Conservation (phyloP, 345 rosid species). For the Odontarrhena argentea region DNA sequence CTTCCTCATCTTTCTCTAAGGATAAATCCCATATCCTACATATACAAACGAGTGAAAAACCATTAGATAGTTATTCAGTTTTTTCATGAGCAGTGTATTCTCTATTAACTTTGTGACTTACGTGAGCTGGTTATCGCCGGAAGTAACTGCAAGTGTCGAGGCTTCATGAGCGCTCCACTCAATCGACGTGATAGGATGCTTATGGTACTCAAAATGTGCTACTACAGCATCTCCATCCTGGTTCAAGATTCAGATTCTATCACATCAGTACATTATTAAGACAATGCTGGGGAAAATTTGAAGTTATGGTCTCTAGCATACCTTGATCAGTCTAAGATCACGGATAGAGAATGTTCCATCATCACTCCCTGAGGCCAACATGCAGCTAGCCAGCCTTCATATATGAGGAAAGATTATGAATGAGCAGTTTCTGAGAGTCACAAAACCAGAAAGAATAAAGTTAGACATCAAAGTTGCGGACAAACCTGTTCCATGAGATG, state of each 20-base stretch:
- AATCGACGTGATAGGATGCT: slow-evolving; percentile 84
- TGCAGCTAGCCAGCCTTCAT: slow-evolving; percentile 79
- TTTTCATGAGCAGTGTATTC: background rate
- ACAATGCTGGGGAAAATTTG: background rate
- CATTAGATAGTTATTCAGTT: background rate
- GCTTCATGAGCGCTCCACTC: slow-evolving; percentile 96
- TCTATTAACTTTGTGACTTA: slow-evolving; percentile 44
- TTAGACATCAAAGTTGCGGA: slow-evolving; percentile 7
- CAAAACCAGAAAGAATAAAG: slow-evolving; percentile 21
- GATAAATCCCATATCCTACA: slow-evolving; percentile 96
- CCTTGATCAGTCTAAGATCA: slow-evolving; percentile 80
- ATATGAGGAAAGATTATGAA: background rate
- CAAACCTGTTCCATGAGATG: slow-evolving; percentile 93
- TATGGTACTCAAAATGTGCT: slow-evolving; percentile 92
- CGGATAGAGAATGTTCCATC: slow-evolving; percentile 92
- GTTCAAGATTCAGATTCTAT: slow-evolving; percentile 12
- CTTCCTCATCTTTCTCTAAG: slow-evolving; percentile 91
- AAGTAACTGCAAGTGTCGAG: slow-evolving; percentile 83
- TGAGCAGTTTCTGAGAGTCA: slow-evolving; percentile 6
- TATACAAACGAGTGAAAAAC: slow-evolving; percentile 3
- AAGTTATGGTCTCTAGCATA: slow-evolving; percentile 23
- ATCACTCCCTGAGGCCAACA: slow-evolving; percentile 97
- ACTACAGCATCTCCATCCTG: slow-evolving; percentile 78
- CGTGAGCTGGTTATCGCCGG: slow-evolving; percentile 89
- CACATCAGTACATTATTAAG: slow-evolving; percentile 11